These are phyloP conservation scores for Plantago major DNA, from an alignment of 257 asterid genomes.

Conservation along the genomic window DNA sequence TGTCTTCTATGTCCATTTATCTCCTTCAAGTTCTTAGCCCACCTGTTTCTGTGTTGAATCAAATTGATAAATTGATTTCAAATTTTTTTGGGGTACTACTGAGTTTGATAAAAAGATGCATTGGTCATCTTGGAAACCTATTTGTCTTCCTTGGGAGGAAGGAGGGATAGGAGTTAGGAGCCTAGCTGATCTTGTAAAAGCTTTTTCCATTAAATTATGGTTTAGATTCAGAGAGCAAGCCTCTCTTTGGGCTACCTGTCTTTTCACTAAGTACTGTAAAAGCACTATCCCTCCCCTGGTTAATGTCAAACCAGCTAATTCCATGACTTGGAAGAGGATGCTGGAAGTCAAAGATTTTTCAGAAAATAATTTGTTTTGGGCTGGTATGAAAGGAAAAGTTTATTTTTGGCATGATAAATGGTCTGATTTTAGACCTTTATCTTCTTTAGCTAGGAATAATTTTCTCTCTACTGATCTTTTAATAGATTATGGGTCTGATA, in stretches of 20 bases:
- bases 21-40: background rate
- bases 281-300: background rate
- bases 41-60: background rate
- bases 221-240: no score
- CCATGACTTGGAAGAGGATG: background rate
- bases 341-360: background rate
- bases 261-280: background rate
- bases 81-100: background rate
- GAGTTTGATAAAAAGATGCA: no score
- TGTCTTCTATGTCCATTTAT: background rate
- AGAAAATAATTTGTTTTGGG: background rate
- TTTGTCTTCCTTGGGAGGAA: background rate
- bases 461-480: no score
- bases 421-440: no score
- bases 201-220: no score
- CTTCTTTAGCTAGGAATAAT: no score
- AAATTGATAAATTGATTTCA: background rate
- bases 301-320: background rate
- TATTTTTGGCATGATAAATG: background rate
- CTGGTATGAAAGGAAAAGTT: background rate
- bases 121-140: background rate
- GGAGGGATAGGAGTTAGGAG: background rate
- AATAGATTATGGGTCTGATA: no score
- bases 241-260: background rate
- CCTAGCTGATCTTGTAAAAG: no score